Evolutionary conservation across 1,284 basidiomycete species (phyloP).

Genomic region (Cutaneotrichosporon daszewskae): DNA sequence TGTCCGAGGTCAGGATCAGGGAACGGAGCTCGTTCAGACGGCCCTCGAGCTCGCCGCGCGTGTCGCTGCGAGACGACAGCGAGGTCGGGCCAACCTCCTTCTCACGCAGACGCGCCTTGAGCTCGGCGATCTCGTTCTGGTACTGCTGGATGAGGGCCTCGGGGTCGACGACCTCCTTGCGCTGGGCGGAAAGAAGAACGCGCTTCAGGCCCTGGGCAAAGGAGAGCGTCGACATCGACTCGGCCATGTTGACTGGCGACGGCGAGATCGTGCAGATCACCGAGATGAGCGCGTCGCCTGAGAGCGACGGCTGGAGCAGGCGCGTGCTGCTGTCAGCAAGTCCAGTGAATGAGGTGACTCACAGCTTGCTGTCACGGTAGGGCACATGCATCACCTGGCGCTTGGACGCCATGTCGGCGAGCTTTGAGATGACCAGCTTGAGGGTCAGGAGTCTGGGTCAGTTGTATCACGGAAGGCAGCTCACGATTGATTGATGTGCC

Average conservation of each 20-base stretch:
- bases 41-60: conserved; percentile 61
- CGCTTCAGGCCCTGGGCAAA: conserved; percentile 61
- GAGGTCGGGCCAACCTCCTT: conserved; percentile 54
- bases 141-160: conserved; percentile 83
- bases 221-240: conserved; percentile 74
- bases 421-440: conserved; percentile 78
- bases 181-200: conserved; percentile 71
- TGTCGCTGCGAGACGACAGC: conserved; percentile 50
- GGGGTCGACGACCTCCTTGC: conserved; percentile 88
- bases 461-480: not conserved
- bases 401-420: conserved; percentile 78
- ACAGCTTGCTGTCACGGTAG: conserved; percentile 84
- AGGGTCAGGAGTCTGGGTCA: conserved; percentile 62
- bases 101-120: conserved; percentile 48
- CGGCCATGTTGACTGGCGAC: conserved; percentile 60
- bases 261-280: conserved; percentile 96
- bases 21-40: conserved; percentile 79
- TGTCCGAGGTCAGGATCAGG: conserved; percentile 77
- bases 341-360: not conserved
- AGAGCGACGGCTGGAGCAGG: conserved; percentile 88
- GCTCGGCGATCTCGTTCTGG: conserved; percentile 80
- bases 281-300: conserved; percentile 89
- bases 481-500: conserved; percentile 60
- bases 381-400: conserved; percentile 83
- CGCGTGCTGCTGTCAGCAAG: conserved; percentile 58